A percentile compares a stretch with the other conserved stretches of the same genome.
Conservation (phyloP, 2,329 filamentous ascomycete species). For the Bipolaris cookei region DNA sequence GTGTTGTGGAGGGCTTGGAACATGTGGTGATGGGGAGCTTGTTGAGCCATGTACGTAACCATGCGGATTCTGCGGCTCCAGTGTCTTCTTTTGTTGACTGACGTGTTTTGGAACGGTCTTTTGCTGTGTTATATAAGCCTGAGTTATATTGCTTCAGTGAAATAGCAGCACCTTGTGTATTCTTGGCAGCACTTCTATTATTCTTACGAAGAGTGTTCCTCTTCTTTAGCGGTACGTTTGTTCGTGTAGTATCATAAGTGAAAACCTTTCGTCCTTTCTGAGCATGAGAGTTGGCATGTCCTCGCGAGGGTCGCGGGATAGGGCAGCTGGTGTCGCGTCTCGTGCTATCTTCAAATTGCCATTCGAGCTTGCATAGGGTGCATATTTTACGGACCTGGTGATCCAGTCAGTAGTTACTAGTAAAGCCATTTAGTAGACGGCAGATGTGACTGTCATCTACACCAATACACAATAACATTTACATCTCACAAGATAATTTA, state of each 20-base stretch:
- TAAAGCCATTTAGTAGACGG: neutral
- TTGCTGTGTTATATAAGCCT: neutral
- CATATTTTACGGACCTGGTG: neutral
- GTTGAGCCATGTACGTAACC: neutral
- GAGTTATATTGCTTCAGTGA: neutral
- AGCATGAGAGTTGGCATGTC: neutral
- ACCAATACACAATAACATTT: neutral
- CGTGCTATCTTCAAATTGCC: neutral
- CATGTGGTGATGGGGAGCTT: neutral
- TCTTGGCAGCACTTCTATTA: neutral
- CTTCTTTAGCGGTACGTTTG: neutral
- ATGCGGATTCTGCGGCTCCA: neutral
- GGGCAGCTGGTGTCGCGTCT: neutral
- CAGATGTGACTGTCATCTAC: neutral
- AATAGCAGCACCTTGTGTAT: too few species aligned
- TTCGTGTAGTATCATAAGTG: neutral
- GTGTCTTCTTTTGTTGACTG: neutral
- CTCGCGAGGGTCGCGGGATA: neutral
- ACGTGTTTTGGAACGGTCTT: neutral
- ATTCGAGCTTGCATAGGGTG: neutral
- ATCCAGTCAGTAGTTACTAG: neutral
- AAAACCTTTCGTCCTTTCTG: neutral
- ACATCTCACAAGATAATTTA: neutral
- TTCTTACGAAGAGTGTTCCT: neutral
- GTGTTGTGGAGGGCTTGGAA: neutral